phyloP scores from a whole-genome alignment of 345 rosid genomes.

The Aegle marmelos region DNA sequence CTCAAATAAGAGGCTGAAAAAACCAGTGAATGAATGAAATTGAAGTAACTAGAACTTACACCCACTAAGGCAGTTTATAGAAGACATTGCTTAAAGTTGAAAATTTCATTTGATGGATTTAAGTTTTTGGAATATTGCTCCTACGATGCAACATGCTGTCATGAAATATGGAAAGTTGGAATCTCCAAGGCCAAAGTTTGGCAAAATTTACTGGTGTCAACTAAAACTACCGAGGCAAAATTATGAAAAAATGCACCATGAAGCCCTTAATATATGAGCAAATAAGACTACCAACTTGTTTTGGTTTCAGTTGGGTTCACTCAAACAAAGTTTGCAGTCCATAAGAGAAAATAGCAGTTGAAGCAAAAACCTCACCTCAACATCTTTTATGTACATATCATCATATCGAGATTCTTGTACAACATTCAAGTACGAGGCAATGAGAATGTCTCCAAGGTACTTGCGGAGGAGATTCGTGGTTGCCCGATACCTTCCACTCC shows the following conservation, averaged over 20 bases:
- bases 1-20: not conserved
- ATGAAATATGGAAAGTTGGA: not conserved
- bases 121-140: not conserved
- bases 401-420: slow-evolving; percentile 75
- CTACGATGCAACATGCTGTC: not conserved
- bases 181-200: not conserved
- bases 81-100: not conserved
- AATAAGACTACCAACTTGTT: not conserved
- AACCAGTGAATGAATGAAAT: not conserved
- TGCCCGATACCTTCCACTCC: slow-evolving; percentile 64
- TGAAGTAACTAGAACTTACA: not conserved
- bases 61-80: not conserved
- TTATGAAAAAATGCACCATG: not conserved
- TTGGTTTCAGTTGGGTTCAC: not conserved
- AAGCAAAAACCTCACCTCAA: slow-evolving; percentile 57
- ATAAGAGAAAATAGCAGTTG: not conserved
- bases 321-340: not conserved
- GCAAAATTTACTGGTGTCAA: not conserved
- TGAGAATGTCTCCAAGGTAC: slow-evolving; percentile 83
- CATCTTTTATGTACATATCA: slow-evolving; percentile 74
- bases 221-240: not conserved
- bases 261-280: not conserved
- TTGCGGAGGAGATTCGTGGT: slow-evolving; percentile 69
- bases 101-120: not conserved
- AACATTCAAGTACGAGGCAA: slow-evolving; percentile 64